Conservation (phyloP, 306 rosid genomes). For the Casuarina cunninghamiana region DNA sequence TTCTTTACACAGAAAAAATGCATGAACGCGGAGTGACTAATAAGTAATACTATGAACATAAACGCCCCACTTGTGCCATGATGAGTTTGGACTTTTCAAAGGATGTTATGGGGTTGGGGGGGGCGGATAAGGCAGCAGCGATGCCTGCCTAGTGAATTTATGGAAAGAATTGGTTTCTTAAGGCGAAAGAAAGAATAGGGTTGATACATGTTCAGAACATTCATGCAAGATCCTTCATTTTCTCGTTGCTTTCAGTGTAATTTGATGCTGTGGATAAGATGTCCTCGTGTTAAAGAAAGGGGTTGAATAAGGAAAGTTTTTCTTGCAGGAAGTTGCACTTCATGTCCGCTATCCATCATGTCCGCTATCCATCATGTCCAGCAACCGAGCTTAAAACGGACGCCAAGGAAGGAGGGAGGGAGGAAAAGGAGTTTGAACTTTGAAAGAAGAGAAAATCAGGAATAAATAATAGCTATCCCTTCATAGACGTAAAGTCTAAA, state of each 20-base stretch:
- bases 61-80: neutral
- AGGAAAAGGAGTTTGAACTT: neutral
- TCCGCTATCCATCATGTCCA: neutral
- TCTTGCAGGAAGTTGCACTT: neutral
- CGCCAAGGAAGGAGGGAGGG: neutral
- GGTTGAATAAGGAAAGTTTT: no score
- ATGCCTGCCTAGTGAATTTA: neutral
- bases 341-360: neutral
- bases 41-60: neutral
- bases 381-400: neutral
- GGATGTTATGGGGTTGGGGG: neutral
- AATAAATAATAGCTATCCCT: slow-evolving; percentile 37
- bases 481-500: slow-evolving; percentile 33
- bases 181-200: neutral
- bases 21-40: neutral
- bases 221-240: neutral
- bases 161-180: neutral
- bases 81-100: neutral
- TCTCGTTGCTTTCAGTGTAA: neutral
- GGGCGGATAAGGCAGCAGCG: no score
- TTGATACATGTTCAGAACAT: neutral
- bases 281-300: no score
- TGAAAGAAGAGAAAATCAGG: neutral
- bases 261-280: neutral
- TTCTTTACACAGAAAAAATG: neutral